phyloP scores from a whole-genome alignment of 2,329 filamentous ascomycete genomes.

The Emydomyces testavorans region DNA sequence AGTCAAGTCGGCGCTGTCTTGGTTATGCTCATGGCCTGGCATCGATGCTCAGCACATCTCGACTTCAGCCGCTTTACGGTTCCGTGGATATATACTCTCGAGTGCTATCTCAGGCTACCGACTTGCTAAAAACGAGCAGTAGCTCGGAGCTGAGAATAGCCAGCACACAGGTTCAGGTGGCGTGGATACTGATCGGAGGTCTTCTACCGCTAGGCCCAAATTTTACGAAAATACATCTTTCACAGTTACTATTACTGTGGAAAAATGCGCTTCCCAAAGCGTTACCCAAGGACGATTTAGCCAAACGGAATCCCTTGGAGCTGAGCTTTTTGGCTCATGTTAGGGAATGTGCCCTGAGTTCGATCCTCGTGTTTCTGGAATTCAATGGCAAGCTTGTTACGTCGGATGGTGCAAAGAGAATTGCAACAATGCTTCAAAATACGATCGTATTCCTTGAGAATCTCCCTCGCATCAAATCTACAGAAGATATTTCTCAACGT shows the following conservation, averaged over 20 bases:
- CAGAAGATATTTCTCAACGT: constrained; percentile 74
- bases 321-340: constrained; percentile 90
- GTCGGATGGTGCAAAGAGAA: constrained; percentile 82
- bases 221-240: constrained; percentile 96
- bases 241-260: constrained; percentile 86
- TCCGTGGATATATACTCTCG: constrained; percentile 92
- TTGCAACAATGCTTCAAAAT: constrained; percentile 89
- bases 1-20: constrained; percentile 70
- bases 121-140: constrained; percentile 80
- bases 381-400: constrained; percentile 88
- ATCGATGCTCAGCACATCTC: constrained; percentile 79
- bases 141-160: constrained; percentile 84
- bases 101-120: constrained; percentile 81
- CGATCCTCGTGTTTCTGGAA: constrained; percentile 81
- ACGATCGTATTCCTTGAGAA: constrained; percentile 82
- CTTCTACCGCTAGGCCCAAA: constrained; percentile 94
- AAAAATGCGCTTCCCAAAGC: constrained; percentile 95
- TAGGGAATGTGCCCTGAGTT: constrained; percentile 82
- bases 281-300: constrained; percentile 80
- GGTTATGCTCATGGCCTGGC: constrained; percentile 88
- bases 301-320: constrained; percentile 72
- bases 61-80: constrained; percentile 77
- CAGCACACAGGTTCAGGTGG: constrained; percentile 90
- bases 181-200: constrained; percentile 93
- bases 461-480: constrained; percentile 69